Conservation (phyloP, 192 early-diverging fungal species). For the Glomus cerebriforme region DNA sequence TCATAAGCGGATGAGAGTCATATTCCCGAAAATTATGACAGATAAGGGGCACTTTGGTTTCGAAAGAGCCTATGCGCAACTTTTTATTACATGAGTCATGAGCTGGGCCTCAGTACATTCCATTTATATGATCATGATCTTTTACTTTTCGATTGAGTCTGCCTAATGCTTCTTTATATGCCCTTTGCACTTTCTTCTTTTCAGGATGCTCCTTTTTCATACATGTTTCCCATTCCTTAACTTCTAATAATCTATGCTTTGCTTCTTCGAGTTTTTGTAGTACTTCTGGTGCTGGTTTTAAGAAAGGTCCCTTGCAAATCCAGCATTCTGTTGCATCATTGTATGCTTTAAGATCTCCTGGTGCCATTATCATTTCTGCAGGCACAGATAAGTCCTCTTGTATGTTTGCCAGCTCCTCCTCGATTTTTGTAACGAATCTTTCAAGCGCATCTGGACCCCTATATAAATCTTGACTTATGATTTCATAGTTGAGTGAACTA, state of each 20-base stretch:
- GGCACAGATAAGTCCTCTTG: too few relatives aligned
- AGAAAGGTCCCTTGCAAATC: too few relatives aligned
- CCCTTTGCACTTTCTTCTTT: not conserved
- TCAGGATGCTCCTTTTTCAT: slow-evolving; percentile 7
- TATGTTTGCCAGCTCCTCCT: too few relatives aligned
- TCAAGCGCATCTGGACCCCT: not conserved
- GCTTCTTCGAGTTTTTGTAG: slow-evolving; percentile 5
- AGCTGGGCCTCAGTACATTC: not conserved
- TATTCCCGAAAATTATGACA: too few relatives aligned
- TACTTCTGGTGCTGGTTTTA: not conserved
- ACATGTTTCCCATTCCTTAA: not conserved
- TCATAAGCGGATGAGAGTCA: too few relatives aligned
- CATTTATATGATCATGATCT: slow-evolving; percentile 20
- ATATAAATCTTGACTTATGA: not conserved
- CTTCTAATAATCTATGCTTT: slow-evolving; percentile 21
- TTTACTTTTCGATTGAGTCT: slow-evolving; percentile 6
- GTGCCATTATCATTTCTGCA: too few relatives aligned
- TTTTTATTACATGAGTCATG: slow-evolving; percentile 25
- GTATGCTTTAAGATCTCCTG: too few relatives aligned
- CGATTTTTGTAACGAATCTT: too few relatives aligned
- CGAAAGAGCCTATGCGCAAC: not conserved
- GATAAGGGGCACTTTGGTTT: too few relatives aligned
- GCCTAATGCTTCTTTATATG: slow-evolving; percentile 11
- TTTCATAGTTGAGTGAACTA: slow-evolving; percentile 8
- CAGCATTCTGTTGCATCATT: too few relatives aligned